Evolutionary conservation across 2,329 filamentous ascomycete genomes (phyloP).

Genomic region (Ophiosphaerella narmari): DNA sequence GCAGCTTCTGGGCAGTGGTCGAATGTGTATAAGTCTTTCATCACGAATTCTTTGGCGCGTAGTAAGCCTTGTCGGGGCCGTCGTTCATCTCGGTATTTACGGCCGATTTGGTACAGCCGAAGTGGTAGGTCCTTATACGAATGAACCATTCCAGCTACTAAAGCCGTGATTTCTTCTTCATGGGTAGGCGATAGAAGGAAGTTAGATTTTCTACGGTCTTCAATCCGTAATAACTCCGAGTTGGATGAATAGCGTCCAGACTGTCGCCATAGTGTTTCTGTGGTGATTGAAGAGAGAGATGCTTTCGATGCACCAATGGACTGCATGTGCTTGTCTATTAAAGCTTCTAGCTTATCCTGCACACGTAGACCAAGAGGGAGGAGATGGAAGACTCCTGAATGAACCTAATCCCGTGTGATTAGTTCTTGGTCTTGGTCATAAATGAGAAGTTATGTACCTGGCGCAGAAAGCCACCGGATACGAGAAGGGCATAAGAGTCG

Average conservation of each 20-base stretch:
- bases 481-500: constrained; percentile 51
- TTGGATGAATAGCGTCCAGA: constrained; percentile 79
- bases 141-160: constrained; percentile 73
- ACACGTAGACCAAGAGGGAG: constrained; percentile 85
- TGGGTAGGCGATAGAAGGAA: constrained; percentile 90
- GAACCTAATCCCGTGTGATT: constrained; percentile 60
- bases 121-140: constrained; percentile 88
- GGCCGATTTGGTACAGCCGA: constrained; percentile 86
- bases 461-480: constrained; percentile 53
- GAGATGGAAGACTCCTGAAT: constrained; percentile 90
- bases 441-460: constrained; percentile 33
- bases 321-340: constrained; percentile 90
- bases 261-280: constrained; percentile 79
- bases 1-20: constrained; percentile 72
- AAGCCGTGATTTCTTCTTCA: constrained; percentile 89
- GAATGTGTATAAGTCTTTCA: constrained; percentile 99
- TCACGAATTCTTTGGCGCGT: constrained; percentile 86
- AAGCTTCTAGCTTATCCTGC: constrained; percentile 80
- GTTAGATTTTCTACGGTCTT: constrained; percentile 74
- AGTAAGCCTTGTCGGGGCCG: constrained; percentile 86
- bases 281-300: constrained; percentile 82
- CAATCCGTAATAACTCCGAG: constrained; percentile 82
- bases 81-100: constrained; percentile 93
- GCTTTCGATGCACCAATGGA: constrained; percentile 79
- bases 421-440: constrained; percentile 5